Conservation (phyloP, 345 rosid species). For the Cardamine chenopodiifolia region DNA sequence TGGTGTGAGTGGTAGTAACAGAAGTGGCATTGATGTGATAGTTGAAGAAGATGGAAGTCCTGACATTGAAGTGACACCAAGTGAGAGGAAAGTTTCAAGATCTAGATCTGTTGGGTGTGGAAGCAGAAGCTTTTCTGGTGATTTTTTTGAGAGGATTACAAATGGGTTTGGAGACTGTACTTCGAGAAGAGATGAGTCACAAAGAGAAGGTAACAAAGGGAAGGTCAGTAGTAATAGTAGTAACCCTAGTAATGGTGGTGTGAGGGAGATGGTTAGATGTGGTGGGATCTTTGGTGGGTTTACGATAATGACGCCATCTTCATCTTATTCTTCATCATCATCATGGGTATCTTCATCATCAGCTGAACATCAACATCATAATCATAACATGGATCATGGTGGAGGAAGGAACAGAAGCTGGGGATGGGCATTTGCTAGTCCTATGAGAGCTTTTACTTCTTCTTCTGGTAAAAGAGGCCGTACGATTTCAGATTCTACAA, state of each 20-base stretch:
- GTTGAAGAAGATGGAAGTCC: conserved; percentile 71
- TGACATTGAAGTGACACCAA: conserved; percentile 42
- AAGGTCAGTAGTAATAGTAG: conserved; percentile 29
- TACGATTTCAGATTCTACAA: conserved; percentile 34
- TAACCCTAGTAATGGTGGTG: conserved; percentile 29
- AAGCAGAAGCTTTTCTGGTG: conserved; percentile 96
- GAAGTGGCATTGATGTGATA: conserved; percentile 43
- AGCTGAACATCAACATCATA: conserved; percentile 62
- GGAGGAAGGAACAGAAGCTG: conserved; percentile 68
- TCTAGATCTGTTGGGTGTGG: conserved; percentile 99
- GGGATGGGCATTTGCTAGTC: conserved; percentile 95
- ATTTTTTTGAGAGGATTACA: conserved; percentile 93
- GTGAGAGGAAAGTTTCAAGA: conserved; percentile 89
- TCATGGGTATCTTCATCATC: conserved; percentile 61
- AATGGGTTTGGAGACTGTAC: conserved; percentile 98
- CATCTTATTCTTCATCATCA: conserved; percentile 75
- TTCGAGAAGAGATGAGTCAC: conserved; percentile 91
- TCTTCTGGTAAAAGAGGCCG: conserved; percentile 47
- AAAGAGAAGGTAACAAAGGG: conserved; percentile 71
- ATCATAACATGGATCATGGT: conserved; percentile 38
- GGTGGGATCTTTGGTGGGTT: conserved; percentile 98
- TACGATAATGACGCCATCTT: conserved; percentile 66
- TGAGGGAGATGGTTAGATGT: conserved; percentile 82
- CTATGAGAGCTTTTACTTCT: conserved; percentile 85
- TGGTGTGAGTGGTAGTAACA: conserved; percentile 17